Evolutionary conservation across 2,329 filamentous ascomycete genomes (phyloP), one percentile per base, ranked within the genome.

Genomic region (Verticillium alfalfae): DNA sequence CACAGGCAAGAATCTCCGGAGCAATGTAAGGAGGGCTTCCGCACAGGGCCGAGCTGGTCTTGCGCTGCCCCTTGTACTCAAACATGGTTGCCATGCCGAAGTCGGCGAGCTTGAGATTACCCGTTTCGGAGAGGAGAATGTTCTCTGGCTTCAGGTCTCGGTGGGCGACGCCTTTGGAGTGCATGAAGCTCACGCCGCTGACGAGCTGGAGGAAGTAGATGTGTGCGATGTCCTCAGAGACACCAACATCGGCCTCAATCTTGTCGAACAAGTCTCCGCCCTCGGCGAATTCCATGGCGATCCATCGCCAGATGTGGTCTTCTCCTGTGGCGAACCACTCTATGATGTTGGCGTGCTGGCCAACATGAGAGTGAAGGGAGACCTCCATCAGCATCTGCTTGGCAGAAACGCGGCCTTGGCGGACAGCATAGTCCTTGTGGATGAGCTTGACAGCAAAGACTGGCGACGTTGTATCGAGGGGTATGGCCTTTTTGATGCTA

Each of bases 391-490:
- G 86, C 66, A 99, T 87, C 77, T 99, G 95, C 72, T 96, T 94
- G 38, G 89, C 84, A 36, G 90, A 92, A 68, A 99, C 88, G 64
- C 92, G 90, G 72, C 95, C 95, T 82, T 94, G 88, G 69, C 90
- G 90, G 69, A 92, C 85, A 62, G 95, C 96, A 76, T 97, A 96
- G 66, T 91, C 90, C 79, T 99, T 99, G 80, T 99, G 94, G 73
- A 99, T 97, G 77, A 99, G 92, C 76, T 99, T 99, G 76, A 99
- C 92, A 15, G 96, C 95, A 74, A 99, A 98, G 62, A 99, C 81
- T 36, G 94, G 94, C 34, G 79, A 84, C 34, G 85, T 78, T 1
- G 83, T 76, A 66, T 90, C 83, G 31, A 89, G 79, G 8, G 94
- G 94, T 56, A 89, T 86, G 36, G 94, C 95, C 79, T 98, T 98